A percentile compares a stretch with the other conserved stretches of the same genome.
Evolutionary conservation across 208 protist species (phyloP).

Genomic region (Strigomonas culicis): DNA sequence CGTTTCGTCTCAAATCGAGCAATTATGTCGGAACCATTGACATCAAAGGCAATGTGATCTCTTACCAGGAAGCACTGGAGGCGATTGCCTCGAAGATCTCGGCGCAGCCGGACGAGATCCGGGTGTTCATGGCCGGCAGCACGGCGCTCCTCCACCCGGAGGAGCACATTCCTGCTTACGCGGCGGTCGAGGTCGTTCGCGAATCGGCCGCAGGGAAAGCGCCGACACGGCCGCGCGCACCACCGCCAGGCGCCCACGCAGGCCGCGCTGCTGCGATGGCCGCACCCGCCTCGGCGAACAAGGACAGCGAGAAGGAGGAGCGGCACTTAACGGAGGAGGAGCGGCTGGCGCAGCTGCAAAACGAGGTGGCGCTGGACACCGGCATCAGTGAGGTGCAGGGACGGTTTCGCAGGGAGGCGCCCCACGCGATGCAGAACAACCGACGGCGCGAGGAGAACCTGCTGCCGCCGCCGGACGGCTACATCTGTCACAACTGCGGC

Average conservation of each 20-base stretch:
- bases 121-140: conserved; percentile 69
- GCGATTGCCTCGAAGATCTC: conserved; percentile 64
- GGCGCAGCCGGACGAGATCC: conserved; percentile 68
- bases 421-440: no score
- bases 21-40: conserved; percentile 79
- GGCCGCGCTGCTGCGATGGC: conserved; percentile 2
- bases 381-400: conserved; percentile 61
- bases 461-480: conserved; percentile 58
- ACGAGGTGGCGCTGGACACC: conserved; percentile 64
- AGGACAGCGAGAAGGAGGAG: background rate
- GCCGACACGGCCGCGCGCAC: conserved; percentile 9
- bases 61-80: conserved; percentile 62
- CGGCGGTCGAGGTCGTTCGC: conserved; percentile 75
- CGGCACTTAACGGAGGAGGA: conserved; percentile 79
- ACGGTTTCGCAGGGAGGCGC: conserved; percentile 28
- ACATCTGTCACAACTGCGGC: conserved; percentile 90
- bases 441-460: conserved; percentile 40
- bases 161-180: conserved; percentile 72
- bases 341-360: conserved; percentile 70
- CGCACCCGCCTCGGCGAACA: conserved; percentile 3
- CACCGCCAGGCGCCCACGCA: background rate
- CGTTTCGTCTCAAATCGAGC: conserved; percentile 72
- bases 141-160: conserved; percentile 69
- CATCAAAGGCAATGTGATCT: conserved; percentile 59
- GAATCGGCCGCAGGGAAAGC: conserved; percentile 32